Percentiles rank a stretch among this genome's conserved stretches.
Conservation (phyloP, 169 alveolate genomes). For the Eimeria praecox region DNA sequence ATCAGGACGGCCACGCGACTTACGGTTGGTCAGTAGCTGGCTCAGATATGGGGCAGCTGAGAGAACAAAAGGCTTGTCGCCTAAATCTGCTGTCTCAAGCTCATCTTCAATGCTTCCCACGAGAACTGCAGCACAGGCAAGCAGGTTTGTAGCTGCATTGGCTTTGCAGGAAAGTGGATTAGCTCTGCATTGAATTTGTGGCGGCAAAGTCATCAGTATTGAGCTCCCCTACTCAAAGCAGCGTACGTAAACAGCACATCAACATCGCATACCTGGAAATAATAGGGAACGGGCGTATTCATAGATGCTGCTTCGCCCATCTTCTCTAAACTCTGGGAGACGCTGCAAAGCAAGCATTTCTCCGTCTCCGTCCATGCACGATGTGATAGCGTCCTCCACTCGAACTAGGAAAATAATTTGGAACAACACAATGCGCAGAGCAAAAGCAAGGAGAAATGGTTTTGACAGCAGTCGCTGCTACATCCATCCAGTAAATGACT, state of each 20-base stretch:
- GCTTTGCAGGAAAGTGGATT: not conserved
- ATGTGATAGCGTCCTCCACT: conserved; percentile 46
- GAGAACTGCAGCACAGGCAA: conserved; percentile 11
- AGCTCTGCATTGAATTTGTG: not conserved
- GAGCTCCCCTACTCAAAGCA: not conserved
- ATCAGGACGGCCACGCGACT: not conserved
- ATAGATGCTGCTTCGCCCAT: conserved; percentile 37
- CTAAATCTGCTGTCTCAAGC: not conserved
- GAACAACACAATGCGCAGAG: not conserved
- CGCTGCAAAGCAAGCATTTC: conserved; percentile 61
- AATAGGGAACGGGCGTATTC: conserved; percentile 56
- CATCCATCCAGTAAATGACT: not conserved
- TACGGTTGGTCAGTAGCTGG: conserved; percentile 19
- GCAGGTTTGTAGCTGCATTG: not conserved
- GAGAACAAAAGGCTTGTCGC: conserved; percentile 19
- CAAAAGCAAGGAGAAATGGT: not conserved
- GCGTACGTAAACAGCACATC: not conserved
- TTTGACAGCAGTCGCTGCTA: not conserved
- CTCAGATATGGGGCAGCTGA: conserved; percentile 34
- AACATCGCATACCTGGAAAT: conserved; percentile 9
- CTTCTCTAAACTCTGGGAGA: conserved; percentile 7
- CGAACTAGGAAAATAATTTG: not conserved
- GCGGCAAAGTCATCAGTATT: not conserved
- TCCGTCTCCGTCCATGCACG: conserved; percentile 63
- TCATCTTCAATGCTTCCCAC: conserved; percentile 30